These are phyloP conservation scores for Aspergillus sp. DNA, from an alignment of 2,329 filamentous ascomycete species.

Conservation along the genomic window DNA sequence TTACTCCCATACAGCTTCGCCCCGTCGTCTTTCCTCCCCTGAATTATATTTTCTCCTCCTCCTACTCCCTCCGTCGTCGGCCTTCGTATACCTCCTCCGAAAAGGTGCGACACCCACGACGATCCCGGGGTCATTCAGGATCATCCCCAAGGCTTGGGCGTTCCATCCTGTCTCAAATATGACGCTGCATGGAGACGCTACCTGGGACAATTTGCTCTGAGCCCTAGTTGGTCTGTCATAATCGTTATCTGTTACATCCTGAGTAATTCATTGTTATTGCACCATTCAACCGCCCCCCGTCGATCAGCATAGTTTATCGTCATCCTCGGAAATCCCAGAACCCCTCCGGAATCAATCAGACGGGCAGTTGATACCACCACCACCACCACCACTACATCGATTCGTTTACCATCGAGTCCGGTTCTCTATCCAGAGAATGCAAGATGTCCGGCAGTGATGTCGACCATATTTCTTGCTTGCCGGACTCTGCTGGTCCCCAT, in stretches of 20 bases:
- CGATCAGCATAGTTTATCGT: slow-evolving; percentile 12
- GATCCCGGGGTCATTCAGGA: slow-evolving; percentile 6
- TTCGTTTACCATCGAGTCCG: too few species aligned
- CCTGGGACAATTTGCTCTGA: slow-evolving; percentile 30
- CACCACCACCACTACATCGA: too few species aligned
- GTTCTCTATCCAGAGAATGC: slow-evolving; percentile 20
- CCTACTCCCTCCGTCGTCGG: neutral
- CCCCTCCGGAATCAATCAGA: too few species aligned
- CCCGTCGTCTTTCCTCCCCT: neutral
- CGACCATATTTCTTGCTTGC: slow-evolving; percentile 32
- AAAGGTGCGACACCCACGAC: neutral
- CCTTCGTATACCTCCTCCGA: neutral
- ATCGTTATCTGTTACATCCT: slow-evolving; percentile 22
- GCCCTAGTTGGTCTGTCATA: slow-evolving; percentile 23
- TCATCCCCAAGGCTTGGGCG: slow-evolving; percentile 7
- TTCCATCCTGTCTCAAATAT: slow-evolving; percentile 23
- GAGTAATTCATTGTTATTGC: slow-evolving; percentile 29
- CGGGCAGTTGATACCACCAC: too few species aligned
- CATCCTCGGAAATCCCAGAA: too few species aligned
- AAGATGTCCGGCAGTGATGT: slow-evolving; percentile 38
- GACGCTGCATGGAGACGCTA: slow-evolving; percentile 30
- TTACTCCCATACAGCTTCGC: slow-evolving; percentile 1
- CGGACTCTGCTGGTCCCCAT: slow-evolving; percentile 21
- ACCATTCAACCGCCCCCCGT: slow-evolving; percentile 14
- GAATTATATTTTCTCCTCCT: neutral